These are phyloP conservation scores for Paramecium tetraurelia DNA, from an alignment of 73 alveolate species.

Conservation along the genomic window DNA sequence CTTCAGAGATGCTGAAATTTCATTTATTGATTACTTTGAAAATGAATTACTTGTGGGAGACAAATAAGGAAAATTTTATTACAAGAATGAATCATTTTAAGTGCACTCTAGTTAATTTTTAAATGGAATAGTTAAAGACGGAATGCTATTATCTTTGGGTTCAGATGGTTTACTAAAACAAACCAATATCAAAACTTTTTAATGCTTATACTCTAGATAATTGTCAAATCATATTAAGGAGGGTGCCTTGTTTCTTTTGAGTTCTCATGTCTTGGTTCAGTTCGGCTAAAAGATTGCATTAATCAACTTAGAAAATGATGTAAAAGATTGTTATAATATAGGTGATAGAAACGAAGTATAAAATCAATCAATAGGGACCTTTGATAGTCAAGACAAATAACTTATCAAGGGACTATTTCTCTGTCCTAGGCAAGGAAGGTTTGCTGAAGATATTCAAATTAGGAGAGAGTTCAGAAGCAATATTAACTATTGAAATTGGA, in stretches of 20 bases:
- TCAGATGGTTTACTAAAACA: neutral
- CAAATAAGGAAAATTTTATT: neutral
- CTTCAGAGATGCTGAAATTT: neutral
- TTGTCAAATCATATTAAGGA: neutral
- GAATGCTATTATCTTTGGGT: neutral
- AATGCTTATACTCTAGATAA: neutral
- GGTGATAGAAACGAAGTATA: neutral
- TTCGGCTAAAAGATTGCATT: neutral
- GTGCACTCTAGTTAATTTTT: neutral
- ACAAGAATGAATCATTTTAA: neutral
- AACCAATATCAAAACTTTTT: neutral
- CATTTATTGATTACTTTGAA: neutral
- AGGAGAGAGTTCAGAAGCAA: neutral
- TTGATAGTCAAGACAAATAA: neutral
- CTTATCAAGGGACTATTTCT: neutral
- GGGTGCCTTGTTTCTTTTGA: neutral
- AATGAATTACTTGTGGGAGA: neutral
- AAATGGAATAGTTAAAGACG: neutral
- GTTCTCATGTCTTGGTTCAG: neutral
- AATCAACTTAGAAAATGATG: constrained; percentile 17
- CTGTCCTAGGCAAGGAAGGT: constrained; percentile 5
- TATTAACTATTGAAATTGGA: neutral
- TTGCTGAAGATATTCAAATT: neutral
- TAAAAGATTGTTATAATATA: neutral
- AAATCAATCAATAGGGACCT: neutral